phyloP scores from a whole-genome alignment of 495 filamentous ascomycete genomes.

The Neurospora pannonica region DNA sequence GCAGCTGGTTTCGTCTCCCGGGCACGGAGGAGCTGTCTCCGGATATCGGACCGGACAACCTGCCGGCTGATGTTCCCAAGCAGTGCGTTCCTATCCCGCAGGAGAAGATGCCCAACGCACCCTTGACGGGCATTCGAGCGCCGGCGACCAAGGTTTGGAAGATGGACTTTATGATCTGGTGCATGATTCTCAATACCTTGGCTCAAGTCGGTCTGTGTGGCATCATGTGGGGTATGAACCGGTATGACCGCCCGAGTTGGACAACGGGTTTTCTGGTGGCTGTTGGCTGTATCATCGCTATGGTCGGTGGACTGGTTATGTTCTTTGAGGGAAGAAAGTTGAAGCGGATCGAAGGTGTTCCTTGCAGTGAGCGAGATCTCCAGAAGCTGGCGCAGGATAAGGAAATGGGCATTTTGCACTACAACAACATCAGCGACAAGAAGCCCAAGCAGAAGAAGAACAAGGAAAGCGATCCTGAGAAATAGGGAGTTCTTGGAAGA shows the following conservation, averaged over 20 bases:
- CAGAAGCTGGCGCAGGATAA: conserved; percentile 36
- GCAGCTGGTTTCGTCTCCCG: conserved; percentile 58
- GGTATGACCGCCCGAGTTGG: conserved; percentile 63
- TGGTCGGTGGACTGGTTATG: conserved; percentile 56
- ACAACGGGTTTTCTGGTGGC: conserved; percentile 65
- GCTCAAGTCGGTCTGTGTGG: conserved; percentile 59
- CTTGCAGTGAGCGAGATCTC: conserved; percentile 33
- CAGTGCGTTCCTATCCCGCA: conserved; percentile 46
- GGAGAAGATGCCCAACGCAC: conserved; percentile 42
- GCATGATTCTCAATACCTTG: conserved; percentile 66
- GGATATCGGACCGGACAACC: conserved; percentile 33
- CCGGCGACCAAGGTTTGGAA: conserved; percentile 63
- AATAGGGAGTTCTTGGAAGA: neutral
- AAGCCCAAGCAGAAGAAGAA: conserved; percentile 33
- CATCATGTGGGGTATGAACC: conserved; percentile 74
- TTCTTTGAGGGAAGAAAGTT: conserved; percentile 56
- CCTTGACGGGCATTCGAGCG: conserved; percentile 54
- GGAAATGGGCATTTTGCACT: conserved; percentile 41
- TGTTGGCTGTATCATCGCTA: conserved; percentile 58
- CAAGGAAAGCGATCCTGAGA: conserved; percentile 17
- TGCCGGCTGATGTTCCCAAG: conserved; percentile 24
- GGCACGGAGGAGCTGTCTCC: conserved; percentile 42
- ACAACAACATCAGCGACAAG: conserved; percentile 46
- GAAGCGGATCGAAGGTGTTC: conserved; percentile 58
- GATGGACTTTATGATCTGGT: conserved; percentile 70